phyloP scores from a whole-genome alignment of 2,329 filamentous ascomycete genomes.

The Cladophialophora yegresii region DNA sequence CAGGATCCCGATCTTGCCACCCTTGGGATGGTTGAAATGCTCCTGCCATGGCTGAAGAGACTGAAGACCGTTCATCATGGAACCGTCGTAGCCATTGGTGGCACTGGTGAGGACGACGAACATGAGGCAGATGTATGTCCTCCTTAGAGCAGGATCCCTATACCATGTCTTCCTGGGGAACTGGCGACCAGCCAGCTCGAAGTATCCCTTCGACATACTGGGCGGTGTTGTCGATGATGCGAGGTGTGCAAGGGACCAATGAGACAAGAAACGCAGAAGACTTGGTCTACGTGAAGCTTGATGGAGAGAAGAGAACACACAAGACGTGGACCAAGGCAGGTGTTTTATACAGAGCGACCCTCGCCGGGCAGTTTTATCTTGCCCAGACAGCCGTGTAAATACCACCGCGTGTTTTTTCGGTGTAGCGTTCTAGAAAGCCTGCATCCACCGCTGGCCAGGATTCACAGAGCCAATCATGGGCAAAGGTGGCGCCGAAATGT shows the following conservation, averaged over 20 bases:
- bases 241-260: neutral
- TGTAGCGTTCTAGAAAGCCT: constrained; percentile 25
- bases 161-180: constrained; percentile 61
- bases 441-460: constrained; percentile 16
- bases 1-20: constrained; percentile 31
- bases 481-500: constrained; percentile 4
- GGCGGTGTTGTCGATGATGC: neutral
- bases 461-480: constrained; percentile 15
- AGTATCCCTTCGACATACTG: constrained; percentile 31
- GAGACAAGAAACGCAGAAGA: constrained; percentile 7
- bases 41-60: constrained; percentile 30
- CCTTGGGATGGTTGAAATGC: constrained; percentile 34
- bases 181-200: constrained; percentile 36
- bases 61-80: constrained; percentile 35
- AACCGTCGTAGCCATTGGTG: constrained; percentile 35
- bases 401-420: constrained; percentile 14
- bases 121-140: constrained; percentile 57
- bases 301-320: constrained; percentile 10
- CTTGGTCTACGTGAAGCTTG: constrained; percentile 13
- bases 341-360: constrained; percentile 26
- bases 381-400: constrained; percentile 12
- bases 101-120: constrained; percentile 64
- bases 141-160: constrained; percentile 58
- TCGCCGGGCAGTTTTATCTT: constrained; percentile 19
- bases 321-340: constrained; percentile 3